Base-by-base conservation (phyloP, 805 yeast species). In the Schwanniomyces vanrijiae region DNA sequence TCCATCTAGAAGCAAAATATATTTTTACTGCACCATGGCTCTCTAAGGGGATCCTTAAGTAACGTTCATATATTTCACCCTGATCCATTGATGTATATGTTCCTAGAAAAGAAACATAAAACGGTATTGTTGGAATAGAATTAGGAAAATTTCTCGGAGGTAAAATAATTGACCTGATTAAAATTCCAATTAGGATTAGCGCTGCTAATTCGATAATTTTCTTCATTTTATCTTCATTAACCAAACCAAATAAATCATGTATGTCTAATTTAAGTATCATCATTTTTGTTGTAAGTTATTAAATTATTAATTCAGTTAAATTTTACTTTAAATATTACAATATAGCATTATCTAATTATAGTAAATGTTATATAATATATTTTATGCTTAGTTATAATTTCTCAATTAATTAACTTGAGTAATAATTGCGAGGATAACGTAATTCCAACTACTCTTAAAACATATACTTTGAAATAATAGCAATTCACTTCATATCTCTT, bases 1-100 rank as follows among this genome's bases (percentile, higher is more conserved):
- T 82, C 86, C 86, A 82, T 47, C 82, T 69, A 0, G 83, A 78
- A 5, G 81, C 86, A 65, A 81, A 82, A 55, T 73, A 82, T 4
- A 81, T 66, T 57, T 81, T 81, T 0, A 76, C 86, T 0, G 84
- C 84, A 0, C 86, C 86, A 55, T 73, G 64, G 42, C 67, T 71
- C 49, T 79, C 81, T 42, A 80, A 55, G 34, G 76, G 72, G 5
- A 68, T 68, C 37, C 71, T 64, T 33, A 80, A 59, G 53, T 73
- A 81, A 9, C 35, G 42, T 8, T 74, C 59, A 58, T 67, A 81
- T 6, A 81, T 66, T 21, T 77, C 69, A 25, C 64, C 55, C 54
- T 82, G 86, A 52, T 81, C 86, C 52, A 76, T 55, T 2, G 60
- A 55, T 1, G 76, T 68, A 26, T 71, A 60, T 0, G 71, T 51